Evolutionary conservation across 768 basidiomycete genomes (phyloP).

Genomic region (Leccinum aurantiacum): DNA sequence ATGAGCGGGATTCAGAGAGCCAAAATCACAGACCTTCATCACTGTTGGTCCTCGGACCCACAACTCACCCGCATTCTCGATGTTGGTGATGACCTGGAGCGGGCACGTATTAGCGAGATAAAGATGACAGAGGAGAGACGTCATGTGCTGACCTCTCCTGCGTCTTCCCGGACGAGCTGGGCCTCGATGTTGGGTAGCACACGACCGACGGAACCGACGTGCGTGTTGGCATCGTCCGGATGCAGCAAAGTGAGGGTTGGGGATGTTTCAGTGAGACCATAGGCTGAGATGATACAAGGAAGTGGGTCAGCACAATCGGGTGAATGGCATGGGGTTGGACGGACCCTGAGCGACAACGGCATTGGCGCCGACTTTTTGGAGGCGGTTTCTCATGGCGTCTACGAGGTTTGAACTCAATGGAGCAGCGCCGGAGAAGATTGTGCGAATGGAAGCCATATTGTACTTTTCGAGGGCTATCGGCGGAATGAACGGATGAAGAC

Average conservation of each 20-base stretch:
- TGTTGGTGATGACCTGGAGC: slow-evolving; percentile 26
- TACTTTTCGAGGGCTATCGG: slow-evolving; percentile 59
- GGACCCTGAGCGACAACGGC: slow-evolving; percentile 53
- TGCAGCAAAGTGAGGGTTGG: slow-evolving; percentile 65
- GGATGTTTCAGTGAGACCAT: slow-evolving; percentile 82
- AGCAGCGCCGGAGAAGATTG: slow-evolving; percentile 75
- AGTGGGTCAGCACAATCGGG: background rate
- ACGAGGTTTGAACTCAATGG: slow-evolving; percentile 70
- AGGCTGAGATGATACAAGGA: slow-evolving; percentile 43
- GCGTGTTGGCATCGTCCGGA: slow-evolving; percentile 40
- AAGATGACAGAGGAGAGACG: too few relatives aligned
- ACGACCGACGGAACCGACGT: slow-evolving; percentile 65
- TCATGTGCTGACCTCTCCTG: slow-evolving; percentile 38
- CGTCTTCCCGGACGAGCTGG: slow-evolving; percentile 64
- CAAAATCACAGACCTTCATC: slow-evolving; percentile 61
- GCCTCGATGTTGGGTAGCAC: slow-evolving; percentile 77
- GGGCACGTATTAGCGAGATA: background rate
- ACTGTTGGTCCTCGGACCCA: slow-evolving; percentile 78
- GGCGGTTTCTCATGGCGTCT: slow-evolving; percentile 41
- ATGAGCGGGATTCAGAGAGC: background rate
- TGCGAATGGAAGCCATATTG: slow-evolving; percentile 57
- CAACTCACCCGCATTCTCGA: slow-evolving; percentile 65
- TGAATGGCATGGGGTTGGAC: background rate
- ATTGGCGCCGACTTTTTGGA: slow-evolving; percentile 42
- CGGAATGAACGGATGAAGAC: background rate